Conservation (phyloP, 2,329 filamentous ascomycete genomes). For the Dothideomycetes sp. region DNA sequence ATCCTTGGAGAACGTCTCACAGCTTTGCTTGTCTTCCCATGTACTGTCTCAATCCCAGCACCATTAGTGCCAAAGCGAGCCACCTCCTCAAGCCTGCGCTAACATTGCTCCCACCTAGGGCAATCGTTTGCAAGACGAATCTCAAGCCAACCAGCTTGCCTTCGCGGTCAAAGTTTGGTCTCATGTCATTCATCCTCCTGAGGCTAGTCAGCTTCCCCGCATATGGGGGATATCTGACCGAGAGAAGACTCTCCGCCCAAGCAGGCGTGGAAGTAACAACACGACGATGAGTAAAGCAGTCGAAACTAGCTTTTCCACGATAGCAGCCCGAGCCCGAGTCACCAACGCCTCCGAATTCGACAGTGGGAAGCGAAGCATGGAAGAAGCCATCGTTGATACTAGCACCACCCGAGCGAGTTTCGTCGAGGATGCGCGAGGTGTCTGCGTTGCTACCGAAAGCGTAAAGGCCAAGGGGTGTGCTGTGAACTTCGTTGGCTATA, state of each 20-base stretch:
- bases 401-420: conserved; percentile 43
- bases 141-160: conserved; percentile 28
- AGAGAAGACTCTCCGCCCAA: conserved; percentile 60
- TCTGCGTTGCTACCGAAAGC: conserved; percentile 76
- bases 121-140: neutral
- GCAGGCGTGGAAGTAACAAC: conserved; percentile 52
- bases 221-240: conserved; percentile 58
- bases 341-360: conserved; percentile 78
- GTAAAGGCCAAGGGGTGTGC: conserved; percentile 75
- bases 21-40: too few relatives aligned
- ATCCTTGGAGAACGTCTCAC: too few relatives aligned
- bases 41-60: neutral
- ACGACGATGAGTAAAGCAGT: conserved; percentile 56
- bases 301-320: conserved; percentile 65
- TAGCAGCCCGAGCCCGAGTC: conserved; percentile 69
- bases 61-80: neutral
- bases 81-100: conserved; percentile 5
- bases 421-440: conserved; percentile 51
- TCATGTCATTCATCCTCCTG: conserved; percentile 40
- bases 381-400: conserved; percentile 52
- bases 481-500: conserved; percentile 70
- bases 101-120: neutral
- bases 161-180: conserved; percentile 53
- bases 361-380: conserved; percentile 59
- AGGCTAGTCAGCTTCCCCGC: conserved; percentile 46